Evolutionary conservation across 2,329 filamentous ascomycete genomes (phyloP).

Genomic region (Ambrosiella beaveri): DNA sequence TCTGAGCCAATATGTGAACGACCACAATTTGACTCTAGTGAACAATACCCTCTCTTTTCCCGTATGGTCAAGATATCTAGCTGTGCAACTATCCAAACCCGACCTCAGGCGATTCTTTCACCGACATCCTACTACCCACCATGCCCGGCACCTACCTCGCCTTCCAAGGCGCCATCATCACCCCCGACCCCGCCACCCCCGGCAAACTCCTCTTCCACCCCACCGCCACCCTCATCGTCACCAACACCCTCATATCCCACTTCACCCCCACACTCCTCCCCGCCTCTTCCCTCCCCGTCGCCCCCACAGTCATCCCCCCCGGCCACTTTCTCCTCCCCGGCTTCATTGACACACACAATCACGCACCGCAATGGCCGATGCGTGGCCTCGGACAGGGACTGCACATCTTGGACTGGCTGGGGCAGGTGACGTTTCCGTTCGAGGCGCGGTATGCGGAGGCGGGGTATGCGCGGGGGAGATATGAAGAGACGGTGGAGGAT

Average conservation of each 20-base stretch:
- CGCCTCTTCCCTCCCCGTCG: not conserved
- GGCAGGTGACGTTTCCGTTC: slow-evolving; percentile 45
- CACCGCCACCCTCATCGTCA: slow-evolving; percentile 1
- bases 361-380: slow-evolving; percentile 41
- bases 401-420: slow-evolving; percentile 45
- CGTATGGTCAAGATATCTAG: too few species aligned
- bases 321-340: slow-evolving; percentile 40
- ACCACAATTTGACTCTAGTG: too few species aligned
- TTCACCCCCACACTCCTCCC: slow-evolving; percentile 1
- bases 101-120: not conserved
- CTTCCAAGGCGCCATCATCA: slow-evolving; percentile 6
- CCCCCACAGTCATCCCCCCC: slow-evolving; percentile 19
- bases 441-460: slow-evolving; percentile 42
- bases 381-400: slow-evolving; percentile 32
- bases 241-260: slow-evolving; percentile 2
- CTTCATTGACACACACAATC: slow-evolving; percentile 51
- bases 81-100: not conserved
- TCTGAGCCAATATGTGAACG: not conserved
- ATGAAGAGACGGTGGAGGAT: slow-evolving; percentile 34
- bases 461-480: slow-evolving; percentile 33
- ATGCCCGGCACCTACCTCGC: not conserved
- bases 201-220: not conserved
- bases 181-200: not conserved
- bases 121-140: not conserved
- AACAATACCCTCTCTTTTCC: too few species aligned